Conservation (phyloP, 352 stramenopile species). For the Phytophthora ohioensis region DNA sequence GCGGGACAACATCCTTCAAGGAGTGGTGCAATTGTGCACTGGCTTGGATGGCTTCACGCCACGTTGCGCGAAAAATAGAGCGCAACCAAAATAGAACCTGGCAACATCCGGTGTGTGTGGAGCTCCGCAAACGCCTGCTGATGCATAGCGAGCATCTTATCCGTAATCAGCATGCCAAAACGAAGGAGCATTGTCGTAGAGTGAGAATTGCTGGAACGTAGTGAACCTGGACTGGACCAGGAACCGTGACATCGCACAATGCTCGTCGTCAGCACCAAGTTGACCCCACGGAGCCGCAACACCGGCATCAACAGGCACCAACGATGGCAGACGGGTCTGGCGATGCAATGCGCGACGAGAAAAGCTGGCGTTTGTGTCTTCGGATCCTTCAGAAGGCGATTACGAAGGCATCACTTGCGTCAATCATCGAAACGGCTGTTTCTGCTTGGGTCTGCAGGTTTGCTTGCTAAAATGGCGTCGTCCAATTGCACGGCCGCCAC, state of each 20-base stretch:
- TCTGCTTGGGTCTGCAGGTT: constrained; percentile 23
- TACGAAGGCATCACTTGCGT: background rate
- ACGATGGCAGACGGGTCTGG: constrained; percentile 7
- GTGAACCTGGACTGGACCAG: too few species aligned
- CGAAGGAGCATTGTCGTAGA: too few species aligned
- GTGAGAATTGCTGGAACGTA: too few species aligned
- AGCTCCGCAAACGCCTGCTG: too few species aligned
- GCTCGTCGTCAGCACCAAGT: background rate
- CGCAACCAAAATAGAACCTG: constrained; percentile 11
- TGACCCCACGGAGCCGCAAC: background rate
- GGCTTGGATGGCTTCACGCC: background rate
- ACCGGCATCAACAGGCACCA: background rate
- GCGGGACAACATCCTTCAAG: constrained; percentile 24
- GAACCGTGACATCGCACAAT: background rate
- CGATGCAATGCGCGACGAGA: constrained; percentile 9
- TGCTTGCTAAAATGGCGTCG: constrained; percentile 22
- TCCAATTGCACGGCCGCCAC: constrained; percentile 16
- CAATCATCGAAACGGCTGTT: constrained; percentile 27
- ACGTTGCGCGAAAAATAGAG: constrained; percentile 26
- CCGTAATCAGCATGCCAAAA: background rate
- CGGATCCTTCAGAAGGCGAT: background rate
- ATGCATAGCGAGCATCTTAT: background rate
- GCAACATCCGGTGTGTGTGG: too few species aligned
- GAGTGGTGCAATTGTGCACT: constrained; percentile 10
- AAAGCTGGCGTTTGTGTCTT: background rate